Base-by-base conservation (phyloP, 75 land plant genomes). In the Adiantum capillusveneris region DNA sequence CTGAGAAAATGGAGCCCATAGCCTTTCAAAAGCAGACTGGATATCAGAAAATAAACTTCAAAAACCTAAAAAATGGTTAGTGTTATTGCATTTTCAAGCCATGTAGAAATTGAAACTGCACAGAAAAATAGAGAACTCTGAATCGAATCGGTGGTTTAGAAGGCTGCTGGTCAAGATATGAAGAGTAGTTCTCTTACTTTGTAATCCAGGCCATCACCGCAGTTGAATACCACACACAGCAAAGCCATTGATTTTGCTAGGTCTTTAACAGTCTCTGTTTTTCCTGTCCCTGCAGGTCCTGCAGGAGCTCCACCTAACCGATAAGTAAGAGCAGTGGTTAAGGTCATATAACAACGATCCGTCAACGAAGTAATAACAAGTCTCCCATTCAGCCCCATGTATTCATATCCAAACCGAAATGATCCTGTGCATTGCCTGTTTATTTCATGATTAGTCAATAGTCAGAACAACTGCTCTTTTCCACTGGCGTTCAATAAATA, bases 161-260 rank as follows among this genome's bases (percentile, higher is more conserved):
- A n/a, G n/a, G n/a, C n/a, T n/a, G n/a, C n/a, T n/a, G n/a, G n/a
- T n/a, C n/a, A n/a, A n/a, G n/a, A n/a, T n/a, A n/a, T n/a, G n/a
- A n/a, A n/a, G n/a, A 24, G 3, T 20, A 62, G 0, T 25, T 34
- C 9, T 34, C 39, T 46, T 20, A 71, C 74, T 68, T 72, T 72
- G 69, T 65, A 72, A 51, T 72, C 75, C 19, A 72, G 69, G 25
- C 69, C 75, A 52, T 65, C 75, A n/a, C 69, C 75, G 58, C 75
- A 72, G 28, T 72, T 72, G 56, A 72, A 72, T 0, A 72, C 75
- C 26, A 70, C 67, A 63, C 72, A 70, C 26, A 70, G 72, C 19
- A 70, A 45, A 1, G 72, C 72, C 72, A 70, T 70, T 13, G 72
- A 70, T 45, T 70, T 70, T 36, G 72, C 72, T 34, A 70, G 68